Percentiles rank a stretch among this genome's conserved stretches.
Evolutionary conservation across 176 grass and related monocot genomes (phyloP).

Genomic region (Avena eriantha): DNA sequence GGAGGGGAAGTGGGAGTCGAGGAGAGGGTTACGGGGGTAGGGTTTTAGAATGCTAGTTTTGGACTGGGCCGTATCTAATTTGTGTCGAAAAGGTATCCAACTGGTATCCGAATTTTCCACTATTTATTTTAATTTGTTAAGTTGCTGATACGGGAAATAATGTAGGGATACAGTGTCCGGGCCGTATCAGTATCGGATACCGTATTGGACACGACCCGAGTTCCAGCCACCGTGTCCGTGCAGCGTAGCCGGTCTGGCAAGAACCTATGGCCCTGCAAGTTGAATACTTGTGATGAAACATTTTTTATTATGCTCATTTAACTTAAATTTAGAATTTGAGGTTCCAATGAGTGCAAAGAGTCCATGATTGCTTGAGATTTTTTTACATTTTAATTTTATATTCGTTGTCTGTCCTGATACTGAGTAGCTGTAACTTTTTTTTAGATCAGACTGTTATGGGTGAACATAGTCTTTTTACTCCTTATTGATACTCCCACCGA

Average conservation of each 20-base stretch:
- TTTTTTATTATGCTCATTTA: not conserved
- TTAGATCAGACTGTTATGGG: not conserved
- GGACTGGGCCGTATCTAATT: too few species aligned
- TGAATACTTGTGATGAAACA: not conserved
- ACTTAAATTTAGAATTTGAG: conserved; percentile 10
- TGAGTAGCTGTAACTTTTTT: not conserved
- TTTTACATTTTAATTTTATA: not conserved
- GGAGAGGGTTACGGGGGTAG: too few species aligned
- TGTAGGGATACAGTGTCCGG: too few species aligned
- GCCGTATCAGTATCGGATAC: too few species aligned
- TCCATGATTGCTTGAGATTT: not conserved
- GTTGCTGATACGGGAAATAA: too few species aligned
- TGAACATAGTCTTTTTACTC: not conserved
- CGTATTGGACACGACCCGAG: too few species aligned
- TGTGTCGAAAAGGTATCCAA: too few species aligned
- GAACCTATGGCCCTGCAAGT: not conserved
- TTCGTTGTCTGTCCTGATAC: not conserved
- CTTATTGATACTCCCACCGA: not conserved
- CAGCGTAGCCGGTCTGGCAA: not conserved
- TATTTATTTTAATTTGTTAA: too few species aligned
- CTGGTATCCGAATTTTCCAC: too few species aligned
- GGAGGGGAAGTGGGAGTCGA: too few species aligned
- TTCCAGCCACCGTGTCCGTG: too few species aligned
- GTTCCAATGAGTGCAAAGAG: not conserved
- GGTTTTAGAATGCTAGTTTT: too few species aligned